These are phyloP conservation scores for Eucalyptus regnans DNA, from an alignment of 345 rosid species.

Conservation along the genomic window DNA sequence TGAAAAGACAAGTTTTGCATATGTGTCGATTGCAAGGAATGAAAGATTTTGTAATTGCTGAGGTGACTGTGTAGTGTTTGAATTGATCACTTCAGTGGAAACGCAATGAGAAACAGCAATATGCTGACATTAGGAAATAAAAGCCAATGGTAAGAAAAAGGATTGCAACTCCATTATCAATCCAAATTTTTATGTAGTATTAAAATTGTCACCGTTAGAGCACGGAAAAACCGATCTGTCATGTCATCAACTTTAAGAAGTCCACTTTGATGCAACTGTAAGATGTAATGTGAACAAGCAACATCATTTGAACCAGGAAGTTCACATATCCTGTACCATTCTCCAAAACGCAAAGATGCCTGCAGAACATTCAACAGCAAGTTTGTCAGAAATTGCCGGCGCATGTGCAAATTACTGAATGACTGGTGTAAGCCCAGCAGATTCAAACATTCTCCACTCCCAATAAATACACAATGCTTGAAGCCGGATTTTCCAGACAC, in stretches of 20 bases:
- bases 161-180: background rate
- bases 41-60: constrained; percentile 66
- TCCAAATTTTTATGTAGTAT: background rate
- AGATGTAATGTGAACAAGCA: constrained; percentile 41
- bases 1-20: constrained; percentile 72
- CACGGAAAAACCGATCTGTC: constrained; percentile 74
- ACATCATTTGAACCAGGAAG: constrained; percentile 64
- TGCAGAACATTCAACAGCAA: constrained; percentile 6
- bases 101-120: constrained; percentile 81
- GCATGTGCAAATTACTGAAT: background rate
- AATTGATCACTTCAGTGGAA: constrained; percentile 51
- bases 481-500: background rate
- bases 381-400: background rate
- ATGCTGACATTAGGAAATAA: constrained; percentile 32
- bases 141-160: background rate
- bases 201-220: constrained; percentile 37
- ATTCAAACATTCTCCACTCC: background rate
- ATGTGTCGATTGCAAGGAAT: constrained; percentile 77
- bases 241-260: constrained; percentile 81
- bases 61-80: constrained; percentile 47
- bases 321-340: constrained; percentile 81
- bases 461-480: background rate
- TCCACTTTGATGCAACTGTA: constrained; percentile 75
- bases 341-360: constrained; percentile 63
- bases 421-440: background rate